Evolutionary conservation across 2,329 filamentous ascomycete species (phyloP).

Genomic region (Fusarium tuaranense): DNA sequence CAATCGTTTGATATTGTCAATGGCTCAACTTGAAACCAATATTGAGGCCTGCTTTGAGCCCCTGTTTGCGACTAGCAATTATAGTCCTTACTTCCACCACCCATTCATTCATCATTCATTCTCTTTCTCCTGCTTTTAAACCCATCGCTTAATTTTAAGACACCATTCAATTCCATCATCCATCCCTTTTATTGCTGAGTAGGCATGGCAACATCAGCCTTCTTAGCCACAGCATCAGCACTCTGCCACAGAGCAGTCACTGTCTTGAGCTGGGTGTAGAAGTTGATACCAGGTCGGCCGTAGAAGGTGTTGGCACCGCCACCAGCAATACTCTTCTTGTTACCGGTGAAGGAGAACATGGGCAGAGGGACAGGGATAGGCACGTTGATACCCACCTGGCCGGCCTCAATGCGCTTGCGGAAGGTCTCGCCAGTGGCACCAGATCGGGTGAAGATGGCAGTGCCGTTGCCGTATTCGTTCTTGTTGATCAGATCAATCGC

Average conservation of each 20-base stretch:
- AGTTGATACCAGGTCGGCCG: conserved; percentile 89
- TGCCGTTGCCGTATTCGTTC: conserved; percentile 90
- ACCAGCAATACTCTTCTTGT: conserved; percentile 92
- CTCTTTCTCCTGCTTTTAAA: conserved; percentile 14
- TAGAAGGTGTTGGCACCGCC: conserved; percentile 96
- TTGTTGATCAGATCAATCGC: conserved; percentile 85
- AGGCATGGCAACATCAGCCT: conserved; percentile 92
- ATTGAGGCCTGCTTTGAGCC: not conserved
- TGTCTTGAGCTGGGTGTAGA: conserved; percentile 98
- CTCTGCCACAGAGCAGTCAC: conserved; percentile 92
- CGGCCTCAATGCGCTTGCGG: conserved; percentile 84
- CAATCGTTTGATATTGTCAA: conserved; percentile 24
- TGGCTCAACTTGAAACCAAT: conserved; percentile 9
- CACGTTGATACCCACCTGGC: conserved; percentile 88
- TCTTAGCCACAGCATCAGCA: conserved; percentile 85
- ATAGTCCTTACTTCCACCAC: conserved; percentile 18
- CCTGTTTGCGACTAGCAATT: conserved; percentile 21
- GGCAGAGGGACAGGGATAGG: conserved; percentile 79
- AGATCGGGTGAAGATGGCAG: conserved; percentile 84
- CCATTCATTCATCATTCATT: not conserved
- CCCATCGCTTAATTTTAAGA: not conserved
- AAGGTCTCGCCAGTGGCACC: conserved; percentile 83
- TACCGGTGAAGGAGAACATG: conserved; percentile 79
- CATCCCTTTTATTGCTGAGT: conserved; percentile 53
- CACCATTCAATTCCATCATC: not conserved